Evolutionary conservation across 371 early-diverging fungal species (phyloP).

Genomic region (Chytridium lagenaria): DNA sequence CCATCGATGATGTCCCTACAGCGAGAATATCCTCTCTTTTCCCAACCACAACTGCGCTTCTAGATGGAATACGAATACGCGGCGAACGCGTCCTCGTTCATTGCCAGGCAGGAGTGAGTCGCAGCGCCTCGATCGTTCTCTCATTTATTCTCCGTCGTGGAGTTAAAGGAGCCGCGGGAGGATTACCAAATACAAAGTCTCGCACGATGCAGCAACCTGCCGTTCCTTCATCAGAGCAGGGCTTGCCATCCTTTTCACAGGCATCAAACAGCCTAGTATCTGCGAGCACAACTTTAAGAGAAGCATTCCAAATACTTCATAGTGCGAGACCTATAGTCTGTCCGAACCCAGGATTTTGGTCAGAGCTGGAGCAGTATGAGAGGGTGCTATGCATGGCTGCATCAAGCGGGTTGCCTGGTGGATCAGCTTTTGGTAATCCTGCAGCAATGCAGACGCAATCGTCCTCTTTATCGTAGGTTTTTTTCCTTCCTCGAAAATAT

Average conservation of each 20-base stretch:
- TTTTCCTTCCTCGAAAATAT: background rate
- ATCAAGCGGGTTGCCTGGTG: background rate
- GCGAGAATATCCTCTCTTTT: constrained; percentile 11
- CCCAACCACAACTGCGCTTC: constrained; percentile 42
- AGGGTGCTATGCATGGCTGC: background rate
- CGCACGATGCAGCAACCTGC: too few relatives aligned
- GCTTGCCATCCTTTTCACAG: too few relatives aligned
- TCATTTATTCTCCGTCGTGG: constrained; percentile 66
- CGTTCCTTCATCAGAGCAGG: too few relatives aligned
- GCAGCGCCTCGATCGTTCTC: constrained; percentile 85
- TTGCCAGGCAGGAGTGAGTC: constrained; percentile 88
- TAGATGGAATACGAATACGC: constrained; percentile 63
- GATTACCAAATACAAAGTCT: too few relatives aligned
- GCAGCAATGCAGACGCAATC: background rate
- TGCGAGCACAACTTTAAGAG: constrained; percentile 1
- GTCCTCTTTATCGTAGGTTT: constrained; percentile 10
- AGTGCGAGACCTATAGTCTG: constrained; percentile 1
- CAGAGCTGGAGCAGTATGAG: constrained; percentile 15
- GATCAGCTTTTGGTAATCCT: background rate
- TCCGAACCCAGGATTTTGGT: constrained; percentile 14
- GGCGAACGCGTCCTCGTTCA: constrained; percentile 77
- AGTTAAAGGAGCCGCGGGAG: background rate
- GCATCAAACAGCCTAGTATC: background rate
- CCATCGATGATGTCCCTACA: constrained; percentile 1
- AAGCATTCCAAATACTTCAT: constrained; percentile 4